Base-by-base conservation (phyloP, 2,329 filamentous ascomycete species). In the Colletotrichum echinochloae region DNA sequence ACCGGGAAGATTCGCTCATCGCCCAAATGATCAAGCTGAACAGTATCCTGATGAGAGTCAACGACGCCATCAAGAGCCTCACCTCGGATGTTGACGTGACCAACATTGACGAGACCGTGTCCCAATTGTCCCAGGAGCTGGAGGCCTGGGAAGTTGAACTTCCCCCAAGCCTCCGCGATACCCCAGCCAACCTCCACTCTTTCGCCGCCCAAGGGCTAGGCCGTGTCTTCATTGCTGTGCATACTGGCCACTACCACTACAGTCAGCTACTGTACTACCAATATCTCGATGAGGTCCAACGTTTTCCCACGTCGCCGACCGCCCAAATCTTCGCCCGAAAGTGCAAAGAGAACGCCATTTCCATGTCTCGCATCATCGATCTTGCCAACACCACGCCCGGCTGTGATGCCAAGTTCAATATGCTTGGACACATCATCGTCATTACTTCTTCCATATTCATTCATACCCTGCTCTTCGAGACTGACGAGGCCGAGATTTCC, bases 161-260 rank as follows among this genome's bases (percentile, higher is more conserved):
- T 0, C 82, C 82, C 0, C 59, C 71, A 1, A 73, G 76, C 48
- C 78, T 84, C 56, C 77, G 75, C 33, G 79, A 84, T 63, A 83
- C 78, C 0, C 77, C 76, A 1, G 77, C 77, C 30, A 86, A 85
- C 64, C 74, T 86, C 4, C 73, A 76, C 3, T 73, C 73, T 7
- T 82, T 81, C 61, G 74, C 79, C n/a, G 72, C 75, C 0, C 75
- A 80, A 37, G 82, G 83, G 2, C 78, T 84, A 4, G 84, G 83
- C 3, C 77, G 81, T 6, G 78, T 81, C 26, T 85, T 84, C 63
- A 80, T 82, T 1, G 82, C 82, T 1, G 77, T 86, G 1, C 82
- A 86, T 70, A 74, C 86, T 2, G 83, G 83, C 4, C 85, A 84
- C 68, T 82, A 85, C 60, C 80, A 86, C 73, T 85, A 82, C 70